A percentile compares a stretch with the other conserved stretches of the same genome.
Conservation (phyloP, 2,329 filamentous ascomycete genomes). For the Colletotrichum musae region DNA sequence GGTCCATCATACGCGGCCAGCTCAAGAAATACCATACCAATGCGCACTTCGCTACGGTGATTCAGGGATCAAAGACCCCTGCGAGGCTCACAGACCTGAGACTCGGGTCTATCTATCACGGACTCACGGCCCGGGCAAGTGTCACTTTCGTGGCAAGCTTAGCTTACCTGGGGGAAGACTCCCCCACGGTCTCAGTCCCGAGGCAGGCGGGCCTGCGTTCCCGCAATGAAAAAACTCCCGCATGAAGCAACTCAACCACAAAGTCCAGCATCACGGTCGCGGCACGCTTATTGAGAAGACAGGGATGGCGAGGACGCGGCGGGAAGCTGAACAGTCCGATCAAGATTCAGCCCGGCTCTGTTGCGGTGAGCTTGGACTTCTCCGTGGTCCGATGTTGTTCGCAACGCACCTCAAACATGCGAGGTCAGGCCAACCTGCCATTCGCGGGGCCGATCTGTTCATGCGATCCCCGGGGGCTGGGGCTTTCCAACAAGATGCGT, state of each 20-base stretch:
- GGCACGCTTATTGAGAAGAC: slow-evolving; percentile 16
- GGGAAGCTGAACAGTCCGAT: slow-evolving; percentile 25
- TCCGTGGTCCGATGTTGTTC: slow-evolving; percentile 41
- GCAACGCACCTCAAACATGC: slow-evolving; percentile 49
- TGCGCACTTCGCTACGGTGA: neutral
- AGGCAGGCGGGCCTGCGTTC: slow-evolving; percentile 14
- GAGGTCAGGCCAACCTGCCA: slow-evolving; percentile 31
- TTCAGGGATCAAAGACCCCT: slow-evolving; percentile 10
- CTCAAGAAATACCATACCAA: neutral
- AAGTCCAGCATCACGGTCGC: slow-evolving; percentile 21
- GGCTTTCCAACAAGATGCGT: slow-evolving; percentile 20
- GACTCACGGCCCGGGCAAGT: slow-evolving; percentile 22
- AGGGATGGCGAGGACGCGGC: slow-evolving; percentile 1
- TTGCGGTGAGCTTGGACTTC: slow-evolving; percentile 30
- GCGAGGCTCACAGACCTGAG: slow-evolving; percentile 24
- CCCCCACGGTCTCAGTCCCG: slow-evolving; percentile 23
- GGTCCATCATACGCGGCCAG: neutral
- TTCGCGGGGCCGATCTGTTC: slow-evolving; percentile 37
- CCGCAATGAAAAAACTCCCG: slow-evolving; percentile 10
- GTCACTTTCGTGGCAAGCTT: slow-evolving; percentile 8
- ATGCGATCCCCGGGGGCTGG: slow-evolving; percentile 36
- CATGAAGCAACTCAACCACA: slow-evolving; percentile 28
- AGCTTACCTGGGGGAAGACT: neutral
- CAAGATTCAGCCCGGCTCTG: slow-evolving; percentile 19
- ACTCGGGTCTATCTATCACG: slow-evolving; percentile 13